A percentile compares a stretch with the other conserved stretches of the same genome.
phyloP scores from a whole-genome alignment of 1,284 basidiomycete genomes.

The Naganishia liquefaciens region DNA sequence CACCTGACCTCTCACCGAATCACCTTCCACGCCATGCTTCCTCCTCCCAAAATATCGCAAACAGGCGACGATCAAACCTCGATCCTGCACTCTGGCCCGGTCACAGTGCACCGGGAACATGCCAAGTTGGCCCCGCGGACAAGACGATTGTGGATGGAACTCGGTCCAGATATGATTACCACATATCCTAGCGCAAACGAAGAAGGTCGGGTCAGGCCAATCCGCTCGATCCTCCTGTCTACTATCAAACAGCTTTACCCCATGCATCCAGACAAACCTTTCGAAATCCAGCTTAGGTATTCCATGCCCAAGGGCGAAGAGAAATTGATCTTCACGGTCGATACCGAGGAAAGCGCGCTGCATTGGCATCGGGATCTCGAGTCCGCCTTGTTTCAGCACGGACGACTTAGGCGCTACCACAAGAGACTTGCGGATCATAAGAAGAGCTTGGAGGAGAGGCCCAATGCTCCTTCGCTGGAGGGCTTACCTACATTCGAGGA shows the following conservation, averaged over 20 bases:
- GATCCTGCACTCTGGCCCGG: constrained; percentile 61
- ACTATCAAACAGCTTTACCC: constrained; percentile 53
- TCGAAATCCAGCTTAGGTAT: constrained; percentile 55
- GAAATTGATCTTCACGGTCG: constrained; percentile 58
- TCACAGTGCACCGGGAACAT: constrained; percentile 57
- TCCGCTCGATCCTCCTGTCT: constrained; percentile 61
- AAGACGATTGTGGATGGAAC: constrained; percentile 66
- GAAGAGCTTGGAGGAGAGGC: constrained; percentile 21
- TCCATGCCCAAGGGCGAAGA: constrained; percentile 44
- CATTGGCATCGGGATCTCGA: constrained; percentile 64
- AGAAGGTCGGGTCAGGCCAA: constrained; percentile 60
- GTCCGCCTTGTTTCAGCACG: constrained; percentile 52
- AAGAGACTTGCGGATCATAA: constrained; percentile 17
- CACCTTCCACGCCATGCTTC: constrained; percentile 66
- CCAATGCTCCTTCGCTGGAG: constrained; percentile 27
- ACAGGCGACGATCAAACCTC: constrained; percentile 31
- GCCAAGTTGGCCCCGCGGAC: constrained; percentile 55
- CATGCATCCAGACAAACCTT: constrained; percentile 57
- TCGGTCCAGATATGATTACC: constrained; percentile 64
- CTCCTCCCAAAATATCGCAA: constrained; percentile 56
- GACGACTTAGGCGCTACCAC: constrained; percentile 37
- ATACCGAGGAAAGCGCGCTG: constrained; percentile 63
- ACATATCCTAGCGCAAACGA: constrained; percentile 63
- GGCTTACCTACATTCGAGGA: constrained; percentile 33
- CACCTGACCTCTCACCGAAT: constrained; percentile 68